phyloP scores from a whole-genome alignment of 2,329 filamentous ascomycete species.

The Aureobasidium sp. region DNA sequence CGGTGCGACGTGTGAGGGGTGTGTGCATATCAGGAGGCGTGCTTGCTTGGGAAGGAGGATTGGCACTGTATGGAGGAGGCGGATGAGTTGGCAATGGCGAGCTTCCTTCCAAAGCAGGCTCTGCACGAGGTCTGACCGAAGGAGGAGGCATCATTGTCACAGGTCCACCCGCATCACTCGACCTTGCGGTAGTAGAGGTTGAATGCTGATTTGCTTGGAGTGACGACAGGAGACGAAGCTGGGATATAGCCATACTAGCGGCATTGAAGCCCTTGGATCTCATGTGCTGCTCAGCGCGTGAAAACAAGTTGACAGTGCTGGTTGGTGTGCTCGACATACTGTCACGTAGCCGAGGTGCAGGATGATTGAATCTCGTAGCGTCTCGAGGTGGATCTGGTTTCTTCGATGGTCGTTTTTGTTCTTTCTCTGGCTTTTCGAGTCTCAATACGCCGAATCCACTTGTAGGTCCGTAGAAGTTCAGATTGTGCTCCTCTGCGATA shows the following conservation, averaged over 20 bases:
- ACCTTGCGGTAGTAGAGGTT: not conserved
- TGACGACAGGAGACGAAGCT: not conserved
- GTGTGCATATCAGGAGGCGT: not conserved
- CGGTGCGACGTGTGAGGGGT: not conserved
- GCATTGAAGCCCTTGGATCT: not conserved
- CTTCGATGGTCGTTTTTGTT: not conserved
- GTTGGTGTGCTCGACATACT: not conserved
- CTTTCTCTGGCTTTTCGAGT: not conserved
- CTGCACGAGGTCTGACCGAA: not conserved
- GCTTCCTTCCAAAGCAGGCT: not conserved
- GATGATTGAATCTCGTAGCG: not conserved
- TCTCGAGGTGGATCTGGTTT: not conserved
- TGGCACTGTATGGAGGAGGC: constrained; percentile 6
- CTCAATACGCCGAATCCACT: constrained; percentile 10
- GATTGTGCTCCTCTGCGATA: not conserved
- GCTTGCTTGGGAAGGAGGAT: not conserved
- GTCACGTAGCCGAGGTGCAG: not conserved
- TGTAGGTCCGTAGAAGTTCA: not conserved
- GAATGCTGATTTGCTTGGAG: not conserved
- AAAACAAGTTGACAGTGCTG: not conserved
- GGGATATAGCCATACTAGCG: not conserved
- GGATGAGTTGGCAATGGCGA: constrained; percentile 2
- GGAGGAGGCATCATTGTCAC: not conserved
- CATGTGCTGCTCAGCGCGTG: constrained; percentile 2
- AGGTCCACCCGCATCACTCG: not conserved